phyloP scores from a whole-genome alignment of 768 basidiomycete species.

The Pleurotus tuoliensis region DNA sequence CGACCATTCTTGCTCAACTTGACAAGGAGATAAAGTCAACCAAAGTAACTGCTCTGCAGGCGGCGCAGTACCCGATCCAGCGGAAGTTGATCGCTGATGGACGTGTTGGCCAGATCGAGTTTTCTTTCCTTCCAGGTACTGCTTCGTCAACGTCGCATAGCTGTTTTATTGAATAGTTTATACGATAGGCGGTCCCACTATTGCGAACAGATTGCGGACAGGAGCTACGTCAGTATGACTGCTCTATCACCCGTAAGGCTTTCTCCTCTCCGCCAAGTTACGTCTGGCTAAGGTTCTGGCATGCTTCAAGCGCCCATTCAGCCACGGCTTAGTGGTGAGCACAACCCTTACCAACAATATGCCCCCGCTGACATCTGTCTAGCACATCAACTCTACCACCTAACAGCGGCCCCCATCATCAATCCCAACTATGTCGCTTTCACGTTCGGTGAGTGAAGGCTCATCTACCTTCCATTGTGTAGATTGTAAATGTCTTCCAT shows the following conservation, averaged over 20 bases:
- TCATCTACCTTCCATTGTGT: not conserved
- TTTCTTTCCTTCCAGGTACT: too few species aligned
- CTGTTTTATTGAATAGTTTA: too few species aligned
- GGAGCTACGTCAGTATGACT: too few species aligned
- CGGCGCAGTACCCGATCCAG: not conserved
- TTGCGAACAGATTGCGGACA: too few species aligned
- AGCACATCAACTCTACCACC: conserved; percentile 39
- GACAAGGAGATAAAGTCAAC: not conserved
- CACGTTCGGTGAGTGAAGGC: not conserved
- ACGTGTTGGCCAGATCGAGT: too few species aligned
- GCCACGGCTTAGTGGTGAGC: not conserved
- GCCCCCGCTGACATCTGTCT: conserved; percentile 32
- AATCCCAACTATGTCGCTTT: conserved; percentile 39
- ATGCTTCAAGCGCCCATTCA: conserved; percentile 1
- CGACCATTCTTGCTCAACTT: not conserved
- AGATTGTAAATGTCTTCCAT: not conserved
- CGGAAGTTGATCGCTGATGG: not conserved
- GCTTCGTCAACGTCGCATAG: too few species aligned
- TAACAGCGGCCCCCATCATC: conserved; percentile 38
- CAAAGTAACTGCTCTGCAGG: not conserved
- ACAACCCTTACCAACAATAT: not conserved
- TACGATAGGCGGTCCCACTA: too few species aligned
- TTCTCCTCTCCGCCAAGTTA: too few species aligned
- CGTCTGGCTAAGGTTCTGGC: too few species aligned
- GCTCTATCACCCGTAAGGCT: too few species aligned